Evolutionary conservation across 139 green algal species (phyloP), one percentile per base, ranked within the genome.

Genomic region (Asterochloris erici): DNA sequence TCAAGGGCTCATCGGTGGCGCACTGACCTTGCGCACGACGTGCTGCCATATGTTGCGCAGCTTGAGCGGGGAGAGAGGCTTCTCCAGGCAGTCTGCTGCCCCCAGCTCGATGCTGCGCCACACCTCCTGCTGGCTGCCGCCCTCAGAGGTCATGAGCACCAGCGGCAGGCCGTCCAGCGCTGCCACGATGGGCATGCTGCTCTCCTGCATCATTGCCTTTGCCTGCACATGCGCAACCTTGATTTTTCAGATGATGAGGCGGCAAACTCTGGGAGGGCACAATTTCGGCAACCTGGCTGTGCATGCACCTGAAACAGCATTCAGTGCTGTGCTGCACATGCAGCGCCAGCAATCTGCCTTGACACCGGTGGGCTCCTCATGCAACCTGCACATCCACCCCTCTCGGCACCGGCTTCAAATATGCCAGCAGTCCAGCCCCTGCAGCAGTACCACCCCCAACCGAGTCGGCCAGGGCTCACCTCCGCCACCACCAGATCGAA

Each of bases 41-140:
- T 97, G 93, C 88, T 97, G 93, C 93, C 93, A 97, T 69, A 97
- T 95, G 82, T 95, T 97, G 24, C 87, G 87, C 16, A 97, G 86
- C 88, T 96, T 96, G 11, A 93, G 85, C 24, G 87, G 80, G 11
- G 84, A 89, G 12, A 96, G 78, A 14, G 94, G 94, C 77, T 93
- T 93, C 74, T 95, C 91, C 76, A 97, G 78, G 75, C 94, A 94
- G 79, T 97, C 93, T 38, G 92, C 92, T 9, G 93, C 93, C 12
- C 93, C 93, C 16, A 94, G 86, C 81, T 92, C 84, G 24, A 97
- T 91, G 23, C 91, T 91, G n/a, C 85, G 78, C 85, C 94, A 87
- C 9, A 96, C 87, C 38, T 94, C 88, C 1, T 78, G 76, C 0
- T 89, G 83, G 63, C 64, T 80, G 29, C 82, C 79, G 14, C 81